Percentiles rank a stretch among this genome's conserved stretches.
These are phyloP conservation scores for Scheffersomyces coipomensis DNA, from an alignment of 805 yeast genomes.

Conservation along the genomic window DNA sequence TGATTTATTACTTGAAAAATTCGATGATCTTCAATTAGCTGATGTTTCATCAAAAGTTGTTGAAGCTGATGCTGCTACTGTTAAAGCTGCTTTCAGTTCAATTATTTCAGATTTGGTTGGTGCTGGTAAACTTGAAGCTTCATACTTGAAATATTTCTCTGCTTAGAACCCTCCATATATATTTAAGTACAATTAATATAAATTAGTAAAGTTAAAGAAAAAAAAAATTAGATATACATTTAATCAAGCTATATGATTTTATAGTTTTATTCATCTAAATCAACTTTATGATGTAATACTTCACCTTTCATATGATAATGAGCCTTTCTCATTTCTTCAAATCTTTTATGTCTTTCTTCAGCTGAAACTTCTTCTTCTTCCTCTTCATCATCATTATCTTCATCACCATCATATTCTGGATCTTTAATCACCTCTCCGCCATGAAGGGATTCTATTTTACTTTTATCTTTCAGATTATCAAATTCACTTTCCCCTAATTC, in stretches of 20 bases:
- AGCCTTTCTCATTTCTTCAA: conserved; percentile 75
- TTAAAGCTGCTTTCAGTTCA: conserved; percentile 59
- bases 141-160: conserved; percentile 52
- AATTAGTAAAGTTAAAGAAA: too few species aligned
- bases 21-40: conserved; percentile 77
- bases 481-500: conserved; percentile 57
- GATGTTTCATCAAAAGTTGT: conserved; percentile 69
- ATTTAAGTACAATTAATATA: background rate
- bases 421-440: conserved; percentile 41
- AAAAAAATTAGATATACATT: too few species aligned
- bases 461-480: conserved; percentile 22
- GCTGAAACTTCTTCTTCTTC: conserved; percentile 40
- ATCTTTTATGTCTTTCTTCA: conserved; percentile 62
- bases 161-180: background rate
- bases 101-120: conserved; percentile 53
- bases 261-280: conserved; percentile 24
- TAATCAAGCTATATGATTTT: too few species aligned
- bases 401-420: conserved; percentile 24
- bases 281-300: conserved; percentile 38
- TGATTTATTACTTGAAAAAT: conserved; percentile 71
- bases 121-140: conserved; percentile 54
- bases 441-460: conserved; percentile 28
- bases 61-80: conserved; percentile 53
- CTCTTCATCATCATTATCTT: conserved; percentile 37
- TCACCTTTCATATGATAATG: conserved; percentile 68